Evolutionary conservation across 2,329 filamentous ascomycete species (phyloP).

Genomic region (Paraconiothyrium brasiliense): DNA sequence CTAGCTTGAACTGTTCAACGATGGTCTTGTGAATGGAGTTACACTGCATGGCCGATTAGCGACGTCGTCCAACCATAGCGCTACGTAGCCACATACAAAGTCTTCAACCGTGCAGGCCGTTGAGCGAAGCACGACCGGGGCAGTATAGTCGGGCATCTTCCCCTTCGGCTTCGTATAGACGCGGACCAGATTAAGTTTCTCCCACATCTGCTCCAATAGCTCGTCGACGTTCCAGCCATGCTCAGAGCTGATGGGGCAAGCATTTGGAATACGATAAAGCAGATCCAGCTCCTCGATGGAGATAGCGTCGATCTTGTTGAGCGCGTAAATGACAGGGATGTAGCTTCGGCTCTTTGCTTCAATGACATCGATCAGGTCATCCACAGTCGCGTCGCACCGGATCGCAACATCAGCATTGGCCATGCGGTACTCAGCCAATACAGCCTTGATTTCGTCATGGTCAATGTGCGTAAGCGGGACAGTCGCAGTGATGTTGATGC

Average conservation of each 20-base stretch:
- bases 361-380: conserved; percentile 94
- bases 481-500: conserved; percentile 94
- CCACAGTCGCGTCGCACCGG: conserved; percentile 95
- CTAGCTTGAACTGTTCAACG: conserved; percentile 92
- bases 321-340: conserved; percentile 97
- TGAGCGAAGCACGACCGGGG: conserved; percentile 87
- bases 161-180: conserved; percentile 99
- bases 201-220: conserved; percentile 97
- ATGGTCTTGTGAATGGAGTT: conserved; percentile 97
- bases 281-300: conserved; percentile 97
- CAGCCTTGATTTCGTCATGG: conserved; percentile 95
- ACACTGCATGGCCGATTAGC: conserved; percentile 70
- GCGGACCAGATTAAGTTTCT: conserved; percentile 87
- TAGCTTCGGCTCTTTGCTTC: conserved; percentile 95
- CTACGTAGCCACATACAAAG: conserved; percentile 74
- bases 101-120: conserved; percentile 91
- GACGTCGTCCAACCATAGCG: conserved; percentile 20
- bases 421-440: conserved; percentile 97
- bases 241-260: conserved; percentile 96
- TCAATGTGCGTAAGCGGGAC: conserved; percentile 92
- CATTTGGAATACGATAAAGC: conserved; percentile 95
- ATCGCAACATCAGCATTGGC: conserved; percentile 97
- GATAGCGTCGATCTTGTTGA: conserved; percentile 99
- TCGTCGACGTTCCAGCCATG: conserved; percentile 97
- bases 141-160: conserved; percentile 87